These are phyloP conservation scores for Fusarium cyanostomum DNA, from an alignment of 2,329 filamentous ascomycete species.

Conservation along the genomic window DNA sequence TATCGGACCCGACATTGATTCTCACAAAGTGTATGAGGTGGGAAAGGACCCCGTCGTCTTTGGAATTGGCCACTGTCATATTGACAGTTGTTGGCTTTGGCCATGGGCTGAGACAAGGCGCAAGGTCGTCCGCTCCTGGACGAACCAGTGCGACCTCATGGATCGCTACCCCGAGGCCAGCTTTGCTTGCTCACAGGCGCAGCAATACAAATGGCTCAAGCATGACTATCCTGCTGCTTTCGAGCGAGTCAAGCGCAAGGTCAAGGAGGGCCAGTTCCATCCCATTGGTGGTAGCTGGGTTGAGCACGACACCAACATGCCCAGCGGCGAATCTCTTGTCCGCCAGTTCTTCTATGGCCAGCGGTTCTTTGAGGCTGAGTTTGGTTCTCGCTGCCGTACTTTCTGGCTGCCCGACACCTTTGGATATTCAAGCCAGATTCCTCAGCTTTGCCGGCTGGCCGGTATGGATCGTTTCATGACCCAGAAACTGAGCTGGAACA, in stretches of 20 bases:
- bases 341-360: slow-evolving; percentile 97
- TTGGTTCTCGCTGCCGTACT: slow-evolving; percentile 86
- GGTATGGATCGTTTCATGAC: slow-evolving; percentile 98
- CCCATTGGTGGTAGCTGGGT: slow-evolving; percentile 98
- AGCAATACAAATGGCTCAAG: slow-evolving; percentile 98
- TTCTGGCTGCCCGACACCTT: slow-evolving; percentile 99
- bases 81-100: slow-evolving; percentile 99
- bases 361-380: slow-evolving; percentile 91
- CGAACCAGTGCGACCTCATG: slow-evolving; percentile 94
- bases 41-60: slow-evolving; percentile 81
- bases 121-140: slow-evolving; percentile 96
- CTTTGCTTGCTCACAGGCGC: slow-evolving; percentile 92
- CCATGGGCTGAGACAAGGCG: slow-evolving; percentile 97
- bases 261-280: slow-evolving; percentile 90
- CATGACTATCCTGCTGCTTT: slow-evolving; percentile 87
- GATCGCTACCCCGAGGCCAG: slow-evolving; percentile 93
- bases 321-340: slow-evolving; percentile 91
- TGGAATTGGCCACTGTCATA: slow-evolving; percentile 95
- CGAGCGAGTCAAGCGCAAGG: slow-evolving; percentile 89
- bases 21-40: slow-evolving; percentile 82
- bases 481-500: slow-evolving; percentile 99
- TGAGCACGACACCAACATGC: slow-evolving; percentile 98
- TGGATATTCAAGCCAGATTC: slow-evolving; percentile 94
- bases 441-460: slow-evolving; percentile 91
- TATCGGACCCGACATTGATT: slow-evolving; percentile 82